Percentiles rank a stretch among this genome's conserved stretches.
Conservation (phyloP, 345 rosid species). For the Stellera chamaejasme region DNA sequence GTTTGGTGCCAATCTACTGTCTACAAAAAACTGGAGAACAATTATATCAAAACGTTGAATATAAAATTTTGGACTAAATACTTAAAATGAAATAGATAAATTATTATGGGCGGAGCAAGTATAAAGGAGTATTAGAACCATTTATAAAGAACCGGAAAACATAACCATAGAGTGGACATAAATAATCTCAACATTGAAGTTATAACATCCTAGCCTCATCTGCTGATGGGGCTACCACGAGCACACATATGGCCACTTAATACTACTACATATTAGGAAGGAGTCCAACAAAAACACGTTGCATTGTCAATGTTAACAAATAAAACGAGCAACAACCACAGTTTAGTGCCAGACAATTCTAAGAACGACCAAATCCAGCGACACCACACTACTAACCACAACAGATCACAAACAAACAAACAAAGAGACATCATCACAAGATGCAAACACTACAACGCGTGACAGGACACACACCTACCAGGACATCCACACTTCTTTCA, state of each 20-base stretch:
- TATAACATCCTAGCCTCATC: too few relatives aligned
- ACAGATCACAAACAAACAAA: neutral
- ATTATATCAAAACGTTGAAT: too few relatives aligned
- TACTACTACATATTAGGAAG: neutral
- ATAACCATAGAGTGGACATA: too few relatives aligned
- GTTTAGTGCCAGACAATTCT: neutral
- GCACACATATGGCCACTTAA: neutral
- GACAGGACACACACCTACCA: conserved; percentile 12
- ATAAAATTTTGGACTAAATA: too few relatives aligned
- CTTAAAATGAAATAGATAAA: too few relatives aligned
- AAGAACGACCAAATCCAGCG: too few relatives aligned
- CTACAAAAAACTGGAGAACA: too few relatives aligned
- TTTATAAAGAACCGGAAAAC: too few relatives aligned
- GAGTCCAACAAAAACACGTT: neutral
- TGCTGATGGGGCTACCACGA: neutral
- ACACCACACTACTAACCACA: neutral
- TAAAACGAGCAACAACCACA: neutral
- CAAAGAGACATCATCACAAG: conserved; percentile 1
- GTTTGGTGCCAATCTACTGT: too few relatives aligned
- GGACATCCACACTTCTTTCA: conserved; percentile 12
- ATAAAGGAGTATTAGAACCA: too few relatives aligned
- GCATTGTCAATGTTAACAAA: conserved; percentile 1
- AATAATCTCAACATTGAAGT: too few relatives aligned
- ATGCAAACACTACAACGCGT: conserved; percentile 6
- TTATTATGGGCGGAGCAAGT: too few relatives aligned